phyloP scores from a whole-genome alignment of 2,329 filamentous ascomycete genomes.

The Pseudocercospora musae region DNA sequence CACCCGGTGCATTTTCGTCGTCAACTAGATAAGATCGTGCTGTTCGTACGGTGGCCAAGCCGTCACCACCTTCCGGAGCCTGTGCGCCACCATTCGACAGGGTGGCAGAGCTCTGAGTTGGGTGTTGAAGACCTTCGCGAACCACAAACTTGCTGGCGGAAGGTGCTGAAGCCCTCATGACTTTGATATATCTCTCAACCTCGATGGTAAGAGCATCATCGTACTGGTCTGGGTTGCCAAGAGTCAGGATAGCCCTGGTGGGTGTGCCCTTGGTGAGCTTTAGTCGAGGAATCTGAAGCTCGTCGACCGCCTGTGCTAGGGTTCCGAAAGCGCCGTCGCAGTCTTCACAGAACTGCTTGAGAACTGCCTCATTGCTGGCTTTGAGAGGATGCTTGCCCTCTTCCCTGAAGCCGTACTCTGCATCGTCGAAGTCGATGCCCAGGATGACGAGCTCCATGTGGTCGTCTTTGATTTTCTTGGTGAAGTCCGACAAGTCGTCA shows the following conservation, averaged over 20 bases:
- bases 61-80: conserved; percentile 37
- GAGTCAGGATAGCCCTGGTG: conserved; percentile 74
- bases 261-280: conserved; percentile 72
- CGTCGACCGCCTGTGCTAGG: conserved; percentile 76
- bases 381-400: conserved; percentile 75
- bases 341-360: conserved; percentile 63
- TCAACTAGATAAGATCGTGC: conserved; percentile 77
- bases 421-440: conserved; percentile 90
- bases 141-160: conserved; percentile 74
- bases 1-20: conserved; percentile 69
- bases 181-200: conserved; percentile 87
- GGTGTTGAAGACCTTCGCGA: conserved; percentile 49
- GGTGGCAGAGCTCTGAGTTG: conserved; percentile 53
- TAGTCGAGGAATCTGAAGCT: conserved; percentile 71
- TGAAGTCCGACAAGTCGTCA: conserved; percentile 68
- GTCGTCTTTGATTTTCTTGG: conserved; percentile 68
- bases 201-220: conserved; percentile 75
- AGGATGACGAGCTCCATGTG: conserved; percentile 76
- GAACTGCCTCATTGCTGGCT: conserved; percentile 66
- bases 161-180: conserved; percentile 69
- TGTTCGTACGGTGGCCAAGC: conserved; percentile 69
- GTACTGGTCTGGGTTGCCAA: conserved; percentile 74
- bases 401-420: conserved; percentile 86
- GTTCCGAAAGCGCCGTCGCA: conserved; percentile 78
- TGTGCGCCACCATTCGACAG: conserved; percentile 35